Percentiles rank a stretch among this genome's conserved stretches.
phyloP scores from a whole-genome alignment of 225 moss, liverwort and hornwort species.

The Marchantia polymorpha region DNA sequence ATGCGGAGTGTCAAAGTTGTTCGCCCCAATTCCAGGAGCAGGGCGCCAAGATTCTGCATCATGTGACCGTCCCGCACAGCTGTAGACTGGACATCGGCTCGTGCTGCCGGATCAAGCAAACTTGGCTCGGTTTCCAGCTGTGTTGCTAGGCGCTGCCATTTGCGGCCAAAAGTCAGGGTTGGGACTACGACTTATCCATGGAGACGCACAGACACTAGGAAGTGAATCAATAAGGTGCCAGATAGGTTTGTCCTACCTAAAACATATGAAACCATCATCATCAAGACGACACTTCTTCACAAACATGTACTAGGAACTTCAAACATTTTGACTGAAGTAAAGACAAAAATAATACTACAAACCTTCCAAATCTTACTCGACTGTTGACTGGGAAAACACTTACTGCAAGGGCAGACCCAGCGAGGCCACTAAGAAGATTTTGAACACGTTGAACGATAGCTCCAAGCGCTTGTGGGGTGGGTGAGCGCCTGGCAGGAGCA shows the following conservation, averaged over 20 bases:
- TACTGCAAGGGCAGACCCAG: conserved; percentile 58
- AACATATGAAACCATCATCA: too few species aligned
- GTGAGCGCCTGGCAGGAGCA: conserved; percentile 52
- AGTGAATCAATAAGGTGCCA: too few species aligned
- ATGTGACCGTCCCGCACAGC: conserved; percentile 84
- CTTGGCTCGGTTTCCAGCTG: conserved; percentile 80
- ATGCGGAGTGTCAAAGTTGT: conserved; percentile 79
- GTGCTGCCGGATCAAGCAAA: conserved; percentile 47
- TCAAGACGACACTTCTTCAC: too few species aligned
- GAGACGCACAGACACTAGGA: too few species aligned
- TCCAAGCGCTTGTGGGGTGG: conserved; percentile 82
- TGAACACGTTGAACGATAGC: conserved; percentile 81
- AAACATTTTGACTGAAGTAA: too few species aligned
- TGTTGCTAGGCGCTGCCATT: conserved; percentile 69
- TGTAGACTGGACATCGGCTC: conserved; percentile 69
- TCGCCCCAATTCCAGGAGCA: conserved; percentile 91
- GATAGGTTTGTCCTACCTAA: too few species aligned
- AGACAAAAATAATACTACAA: too few species aligned
- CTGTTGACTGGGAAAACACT: background rate
- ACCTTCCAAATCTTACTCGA: background rate
- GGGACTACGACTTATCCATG: too few species aligned
- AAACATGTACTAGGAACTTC: too few species aligned
- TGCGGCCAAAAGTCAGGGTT: background rate
- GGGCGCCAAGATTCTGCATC: conserved; percentile 96
- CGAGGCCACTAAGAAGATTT: conserved; percentile 63